A percentile compares a stretch with the other conserved stretches of the same genome.
Evolutionary conservation across 2,329 filamentous ascomycete species (phyloP).

Genomic region (Dactylonectria estremocensis): DNA sequence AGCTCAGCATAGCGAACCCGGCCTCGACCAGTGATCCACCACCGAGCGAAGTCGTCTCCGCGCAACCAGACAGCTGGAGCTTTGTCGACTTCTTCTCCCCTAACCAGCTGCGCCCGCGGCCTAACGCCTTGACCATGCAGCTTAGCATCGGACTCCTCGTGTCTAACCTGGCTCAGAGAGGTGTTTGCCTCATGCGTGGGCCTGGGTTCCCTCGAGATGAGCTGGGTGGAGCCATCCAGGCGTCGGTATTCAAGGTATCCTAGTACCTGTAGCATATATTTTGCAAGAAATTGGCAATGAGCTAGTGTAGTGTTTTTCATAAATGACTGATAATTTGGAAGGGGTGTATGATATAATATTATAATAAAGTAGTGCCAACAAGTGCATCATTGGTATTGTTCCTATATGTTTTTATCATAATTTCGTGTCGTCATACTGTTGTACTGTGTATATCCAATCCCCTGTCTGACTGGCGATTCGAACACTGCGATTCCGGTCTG

Average conservation of each 20-base stretch:
- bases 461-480: slow-evolving; percentile 5
- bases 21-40: slow-evolving; percentile 1
- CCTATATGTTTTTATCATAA: slow-evolving; percentile 39
- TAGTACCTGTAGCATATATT: neutral
- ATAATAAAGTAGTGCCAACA: slow-evolving; percentile 21
- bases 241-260: slow-evolving; percentile 33
- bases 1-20: slow-evolving; percentile 39
- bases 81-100: slow-evolving; percentile 48
- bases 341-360: neutral
- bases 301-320: too few species aligned
- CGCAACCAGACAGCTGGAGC: slow-evolving; percentile 48
- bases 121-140: slow-evolving; percentile 34
- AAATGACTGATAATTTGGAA: neutral
- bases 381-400: slow-evolving; percentile 42
- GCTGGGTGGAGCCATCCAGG: slow-evolving; percentile 47
- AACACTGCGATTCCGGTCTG: slow-evolving; percentile 21
- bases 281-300: neutral
- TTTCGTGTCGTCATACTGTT: slow-evolving; percentile 43
- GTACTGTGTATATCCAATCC: slow-evolving; percentile 20
- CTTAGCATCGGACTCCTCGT: slow-evolving; percentile 39
- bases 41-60: slow-evolving; percentile 14
- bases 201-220: slow-evolving; percentile 46
- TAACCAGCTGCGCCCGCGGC: slow-evolving; percentile 28
- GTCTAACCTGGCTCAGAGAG: slow-evolving; percentile 36
- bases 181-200: slow-evolving; percentile 44